These are phyloP conservation scores for Kwoniella sp. DNA, from an alignment of 768 basidiomycete species.

Conservation along the genomic window DNA sequence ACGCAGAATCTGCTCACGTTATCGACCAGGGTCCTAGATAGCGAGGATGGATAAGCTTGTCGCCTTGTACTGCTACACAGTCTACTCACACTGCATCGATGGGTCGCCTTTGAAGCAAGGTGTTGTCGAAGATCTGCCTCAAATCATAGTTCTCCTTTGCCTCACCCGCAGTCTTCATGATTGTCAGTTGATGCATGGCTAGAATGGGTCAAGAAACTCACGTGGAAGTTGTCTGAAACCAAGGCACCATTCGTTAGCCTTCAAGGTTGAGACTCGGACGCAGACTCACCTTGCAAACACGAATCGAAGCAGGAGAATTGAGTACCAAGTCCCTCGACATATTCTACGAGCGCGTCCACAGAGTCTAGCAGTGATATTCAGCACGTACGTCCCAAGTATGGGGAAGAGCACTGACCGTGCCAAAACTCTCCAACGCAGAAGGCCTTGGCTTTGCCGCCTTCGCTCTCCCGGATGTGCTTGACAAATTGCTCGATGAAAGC, in stretches of 20 bases:
- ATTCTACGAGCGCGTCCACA: slow-evolving; percentile 40
- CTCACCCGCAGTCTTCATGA: slow-evolving; percentile 62
- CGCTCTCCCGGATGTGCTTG: slow-evolving; percentile 51
- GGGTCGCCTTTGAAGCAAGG: slow-evolving; percentile 65
- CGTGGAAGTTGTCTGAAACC: slow-evolving; percentile 41
- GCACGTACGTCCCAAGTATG: neutral
- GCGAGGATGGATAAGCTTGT: neutral
- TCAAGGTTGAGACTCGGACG: neutral
- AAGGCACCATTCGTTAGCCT: too few relatives aligned
- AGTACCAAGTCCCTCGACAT: slow-evolving; percentile 45
- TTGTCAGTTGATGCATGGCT: neutral
- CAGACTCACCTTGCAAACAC: slow-evolving; percentile 60
- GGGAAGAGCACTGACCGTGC: slow-evolving; percentile 58
- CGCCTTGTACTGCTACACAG: too few relatives aligned
- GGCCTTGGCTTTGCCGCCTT: slow-evolving; percentile 52
- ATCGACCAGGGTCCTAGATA: slow-evolving; percentile 36
- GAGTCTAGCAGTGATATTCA: slow-evolving; percentile 23
- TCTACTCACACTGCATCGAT: slow-evolving; percentile 63
- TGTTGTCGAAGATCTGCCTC: slow-evolving; percentile 64
- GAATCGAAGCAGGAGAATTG: slow-evolving; percentile 89
- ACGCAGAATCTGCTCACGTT: slow-evolving; percentile 29
- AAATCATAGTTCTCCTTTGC: slow-evolving; percentile 67
- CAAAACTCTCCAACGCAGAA: slow-evolving; percentile 79
- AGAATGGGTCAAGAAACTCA: neutral
- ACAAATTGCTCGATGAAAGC: slow-evolving; percentile 52